Percentiles rank a stretch among this genome's conserved stretches.
phyloP scores from a whole-genome alignment of 1,139 yeast species.

The Debaryomyces coudertii region DNA sequence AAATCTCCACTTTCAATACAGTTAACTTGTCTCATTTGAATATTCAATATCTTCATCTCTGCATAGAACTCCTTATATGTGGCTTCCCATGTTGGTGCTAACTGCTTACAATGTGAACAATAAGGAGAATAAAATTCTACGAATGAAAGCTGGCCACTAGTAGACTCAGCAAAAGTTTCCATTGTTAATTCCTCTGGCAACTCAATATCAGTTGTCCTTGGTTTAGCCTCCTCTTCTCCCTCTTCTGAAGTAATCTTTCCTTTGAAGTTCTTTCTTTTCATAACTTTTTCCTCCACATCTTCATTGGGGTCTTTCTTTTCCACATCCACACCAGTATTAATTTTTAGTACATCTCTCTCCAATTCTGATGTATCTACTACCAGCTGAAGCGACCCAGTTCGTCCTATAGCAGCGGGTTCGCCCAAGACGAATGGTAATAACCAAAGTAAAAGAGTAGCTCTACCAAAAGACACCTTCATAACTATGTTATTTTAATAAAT shows the following conservation, averaged over 20 bases:
- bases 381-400: conserved; percentile 5
- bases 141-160: conserved; percentile 53
- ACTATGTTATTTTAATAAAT: background rate
- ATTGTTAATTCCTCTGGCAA: conserved; percentile 32
- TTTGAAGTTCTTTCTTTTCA: background rate
- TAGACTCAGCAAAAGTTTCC: conserved; percentile 45
- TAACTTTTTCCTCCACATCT: background rate
- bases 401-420: conserved; percentile 5
- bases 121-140: conserved; percentile 73
- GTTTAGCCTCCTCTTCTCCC: conserved; percentile 11
- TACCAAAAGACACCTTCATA: conserved; percentile 7
- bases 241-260: conserved; percentile 2
- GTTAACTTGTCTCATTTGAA: conserved; percentile 68
- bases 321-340: background rate
- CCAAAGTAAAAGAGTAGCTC: conserved; percentile 1
- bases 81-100: conserved; percentile 68
- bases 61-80: conserved; percentile 49
- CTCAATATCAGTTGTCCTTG: conserved; percentile 9
- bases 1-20: conserved; percentile 75
- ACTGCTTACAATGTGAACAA: conserved; percentile 66
- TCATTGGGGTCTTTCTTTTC: background rate
- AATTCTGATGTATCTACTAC: background rate
- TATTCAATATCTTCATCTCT: conserved; percentile 42
- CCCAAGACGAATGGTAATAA: conserved; percentile 1
- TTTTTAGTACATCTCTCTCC: conserved; percentile 1